Base-by-base conservation (phyloP, 768 basidiomycete genomes). In the Agrocybe chaxingu region DNA sequence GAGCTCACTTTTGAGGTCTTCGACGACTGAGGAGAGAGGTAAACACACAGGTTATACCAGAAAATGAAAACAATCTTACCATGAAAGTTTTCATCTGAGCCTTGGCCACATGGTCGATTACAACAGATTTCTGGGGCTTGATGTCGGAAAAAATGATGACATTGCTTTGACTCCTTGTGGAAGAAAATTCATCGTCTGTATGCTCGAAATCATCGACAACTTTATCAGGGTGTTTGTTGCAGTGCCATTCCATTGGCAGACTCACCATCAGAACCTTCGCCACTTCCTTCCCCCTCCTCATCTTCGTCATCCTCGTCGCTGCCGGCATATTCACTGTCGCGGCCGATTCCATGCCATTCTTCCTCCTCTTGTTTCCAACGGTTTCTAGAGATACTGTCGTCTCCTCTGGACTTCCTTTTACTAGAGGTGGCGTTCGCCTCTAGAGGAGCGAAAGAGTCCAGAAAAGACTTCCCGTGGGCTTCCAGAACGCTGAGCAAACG, bases 11-110 rank as follows among this genome's bases (percentile, higher is more conserved):
- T 85, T 13, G 79, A 75, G 18, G 89, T 78, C 69, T 86, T 92
- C 18, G 91, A 89, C 3, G 90, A 93, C 90, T 91, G 52, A 43
- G 38, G 43, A 33, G 8, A 24, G 16, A 39, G 7, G 40, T 45
- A 42, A 37, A 45, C 36, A 12, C 51, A 50, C 37, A 56, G 42
- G n/a, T 19, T 35, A 37, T 11, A 42, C 4, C 16, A 6, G 45
- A 35, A 32, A 18, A 19, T 13, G 12, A 11, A 42, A 33, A n/a
- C 1, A 38, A 19, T 41, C 71, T 49, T 60, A 89, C 90, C 89
- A 92, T 91, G 62, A 92, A 92, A 0, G 84, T 75, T 61, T 79
- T 89, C 65, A 70, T 77, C 41, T 78, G 75, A 3, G 71, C 66
- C 63, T 73, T 81, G 8, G 64, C 58, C 13, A 54, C 58, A 37